Evolutionary conservation across 768 basidiomycete species (phyloP).

Genomic region (Auriscalpium vulgare): DNA sequence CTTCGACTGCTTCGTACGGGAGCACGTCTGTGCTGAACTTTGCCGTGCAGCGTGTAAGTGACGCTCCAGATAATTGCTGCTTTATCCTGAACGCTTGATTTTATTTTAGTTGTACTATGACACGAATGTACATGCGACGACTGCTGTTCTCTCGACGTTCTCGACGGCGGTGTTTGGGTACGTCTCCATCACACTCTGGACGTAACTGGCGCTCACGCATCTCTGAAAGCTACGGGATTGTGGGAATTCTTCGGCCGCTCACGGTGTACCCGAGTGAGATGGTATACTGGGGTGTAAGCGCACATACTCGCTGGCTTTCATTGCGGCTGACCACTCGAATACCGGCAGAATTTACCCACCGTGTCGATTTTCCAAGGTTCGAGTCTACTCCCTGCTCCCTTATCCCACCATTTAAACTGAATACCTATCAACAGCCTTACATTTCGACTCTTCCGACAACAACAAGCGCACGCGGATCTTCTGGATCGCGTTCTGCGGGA

Average conservation of each 20-base stretch:
- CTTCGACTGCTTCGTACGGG: constrained; percentile 46
- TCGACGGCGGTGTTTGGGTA: constrained; percentile 59
- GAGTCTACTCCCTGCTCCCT: background rate
- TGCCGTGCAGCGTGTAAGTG: constrained; percentile 47
- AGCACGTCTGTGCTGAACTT: constrained; percentile 52
- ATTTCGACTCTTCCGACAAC: constrained; percentile 38
- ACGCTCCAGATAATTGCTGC: background rate
- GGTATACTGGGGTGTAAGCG: constrained; percentile 50
- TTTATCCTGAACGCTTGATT: background rate
- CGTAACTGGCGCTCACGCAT: no score
- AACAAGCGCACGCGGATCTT: constrained; percentile 43
- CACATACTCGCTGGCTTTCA: no score
- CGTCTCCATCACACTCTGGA: constrained; percentile 5
- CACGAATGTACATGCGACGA: constrained; percentile 44
- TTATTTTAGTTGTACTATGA: constrained; percentile 46
- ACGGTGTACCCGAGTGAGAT: constrained; percentile 54
- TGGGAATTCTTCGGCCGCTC: constrained; percentile 49
- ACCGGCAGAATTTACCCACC: constrained; percentile 41
- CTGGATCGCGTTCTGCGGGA: constrained; percentile 41
- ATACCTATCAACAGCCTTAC: constrained; percentile 29
- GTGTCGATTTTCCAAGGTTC: constrained; percentile 52
- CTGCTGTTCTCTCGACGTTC: constrained; percentile 54
- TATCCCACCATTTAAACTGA: no score
- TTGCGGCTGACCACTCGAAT: background rate
- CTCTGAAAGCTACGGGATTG: constrained; percentile 43